Base-by-base conservation (phyloP, 345 rosid species). In the Adansonia digitata region DNA sequence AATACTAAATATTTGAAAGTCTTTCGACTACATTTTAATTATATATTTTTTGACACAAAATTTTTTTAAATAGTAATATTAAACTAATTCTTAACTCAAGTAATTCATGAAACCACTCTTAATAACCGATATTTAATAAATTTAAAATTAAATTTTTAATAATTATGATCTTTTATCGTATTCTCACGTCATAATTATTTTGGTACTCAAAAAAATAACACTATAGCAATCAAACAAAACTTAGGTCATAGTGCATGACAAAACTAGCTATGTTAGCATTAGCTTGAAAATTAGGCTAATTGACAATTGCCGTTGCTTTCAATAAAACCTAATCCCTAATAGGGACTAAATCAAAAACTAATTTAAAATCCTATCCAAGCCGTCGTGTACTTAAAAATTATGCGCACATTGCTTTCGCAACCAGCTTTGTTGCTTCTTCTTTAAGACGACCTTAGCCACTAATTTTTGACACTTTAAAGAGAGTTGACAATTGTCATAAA, bases 401-500 rank as follows among this genome's bases (percentile, higher is more conserved):
- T 31, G 48, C 46, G 63, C 49, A 71, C 63, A 37, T 71, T 71
- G 10, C 37, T 64, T 27, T 59, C 5, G 7, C 62, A 26, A 13
- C 18, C n/a, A 13, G 9, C 37, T 12, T 31, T 5, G 40, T 70
- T 31, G 69, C 60, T 70, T 22, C 52, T 42, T 27, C 34, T 39
- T 39, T 67, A 34, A 48, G 52, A 48, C 13, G 31, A 55, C 5
- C n/a, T 63, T 17, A 64, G 13, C 48, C 48, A 64, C 29, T 63
- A 18, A n/a, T 2, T n/a, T 39, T 64, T 37, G 24, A n/a, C 27
- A 10, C 15, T 18, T 29, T 66, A 57, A n/a, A 31, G 7, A 60
- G 46, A 45, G 76, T 79, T 79, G 79, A 75, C 82, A 45, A 37
- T 27, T 26, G 0, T 0, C 22, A 10, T 57, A 26, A 20, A 49